These are phyloP conservation scores for Gossypium herbaceum DNA, from an alignment of 345 rosid genomes.

Conservation along the genomic window DNA sequence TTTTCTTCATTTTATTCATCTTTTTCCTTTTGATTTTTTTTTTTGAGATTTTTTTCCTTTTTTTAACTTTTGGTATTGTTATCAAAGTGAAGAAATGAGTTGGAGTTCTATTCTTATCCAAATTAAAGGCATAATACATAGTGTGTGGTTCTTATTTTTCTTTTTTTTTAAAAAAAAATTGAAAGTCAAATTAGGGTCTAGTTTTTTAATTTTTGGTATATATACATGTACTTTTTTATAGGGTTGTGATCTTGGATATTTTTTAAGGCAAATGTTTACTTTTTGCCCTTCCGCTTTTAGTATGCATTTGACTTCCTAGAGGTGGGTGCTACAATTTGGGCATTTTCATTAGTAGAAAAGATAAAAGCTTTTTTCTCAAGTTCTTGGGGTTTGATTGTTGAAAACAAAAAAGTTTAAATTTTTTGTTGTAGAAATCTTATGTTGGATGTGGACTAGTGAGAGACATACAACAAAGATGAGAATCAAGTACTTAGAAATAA, in stretches of 20 bases:
- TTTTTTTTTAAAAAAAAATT: too few relatives aligned
- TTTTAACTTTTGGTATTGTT: not conserved
- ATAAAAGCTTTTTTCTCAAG: not conserved
- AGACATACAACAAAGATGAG: slow-evolving; percentile 97
- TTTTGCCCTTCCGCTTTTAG: slow-evolving; percentile 29
- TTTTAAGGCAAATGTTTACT: too few relatives aligned
- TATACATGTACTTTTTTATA: too few relatives aligned
- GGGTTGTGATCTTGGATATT: too few relatives aligned
- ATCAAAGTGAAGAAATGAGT: not conserved
- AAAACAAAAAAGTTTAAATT: not conserved
- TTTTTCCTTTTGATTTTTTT: not conserved
- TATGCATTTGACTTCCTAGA: slow-evolving; percentile 92
- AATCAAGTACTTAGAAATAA: slow-evolving; percentile 90
- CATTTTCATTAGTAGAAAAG: slow-evolving; percentile 48
- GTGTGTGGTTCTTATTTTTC: too few relatives aligned
- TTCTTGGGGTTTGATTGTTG: not conserved
- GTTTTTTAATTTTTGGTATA: too few relatives aligned
- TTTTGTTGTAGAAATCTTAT: slow-evolving; percentile 69
- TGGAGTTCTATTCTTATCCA: not conserved
- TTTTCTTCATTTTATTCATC: not conserved
- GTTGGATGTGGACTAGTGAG: slow-evolving; percentile 99
- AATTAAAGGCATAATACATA: too few relatives aligned
- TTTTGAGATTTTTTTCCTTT: not conserved
- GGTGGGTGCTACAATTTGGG: slow-evolving; percentile 99
- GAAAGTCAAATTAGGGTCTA: too few relatives aligned